Base-by-base conservation (phyloP, 2,329 filamentous ascomycete species). In the Monosporascus sp. region DNA sequence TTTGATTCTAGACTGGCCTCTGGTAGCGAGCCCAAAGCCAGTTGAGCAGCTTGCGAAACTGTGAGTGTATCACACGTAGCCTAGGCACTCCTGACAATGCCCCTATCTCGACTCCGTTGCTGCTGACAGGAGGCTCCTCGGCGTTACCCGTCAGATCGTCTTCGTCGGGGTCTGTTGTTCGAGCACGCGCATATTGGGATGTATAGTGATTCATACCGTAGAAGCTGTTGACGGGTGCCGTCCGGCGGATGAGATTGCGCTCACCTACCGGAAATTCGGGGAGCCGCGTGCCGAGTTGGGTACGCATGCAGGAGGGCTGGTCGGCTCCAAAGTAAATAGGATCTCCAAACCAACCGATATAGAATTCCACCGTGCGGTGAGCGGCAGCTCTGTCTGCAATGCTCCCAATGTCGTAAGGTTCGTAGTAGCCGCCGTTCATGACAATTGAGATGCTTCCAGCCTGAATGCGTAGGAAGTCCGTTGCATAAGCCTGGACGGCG, bases 311-410 rank as follows among this genome's bases (percentile, higher is more conserved):
- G 1, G n/a, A 36, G 6, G 61, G 62, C 14, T 64, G 62, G 43
- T 63, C 57, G n/a, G 46, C 22, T 52, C 57, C 61, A 2, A 60
- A 53, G 50, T 72, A 73, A 7, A 73, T 67, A 9, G 70, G 70
- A 46, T 72, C 65, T 1, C 69, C 70, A 50, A 72, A 73, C 71
- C 71, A 73, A 6, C 68, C 70, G 4, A 73, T 69, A 48, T 70
- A 65, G 22, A 73, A 73, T 15, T 71, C 55, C 68, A 73, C 70
- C 0, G 67, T 53, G 1, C 69, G 54, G 55, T 70, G 62, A 2
- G 65, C 66, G 1, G 71, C 71, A 5, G 68, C 66, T 0, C 52
- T 51, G 25, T 72, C 69, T 5, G 41, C 36, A 0, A 54, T 48
- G 14, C 66, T 61, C 2, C 45, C 54, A 11, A 47, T 48, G 27